A percentile compares a stretch with the other conserved stretches of the same genome.
Evolutionary conservation across 441 rosid species (phyloP).

Genomic region (Mallotus japonicus): DNA sequence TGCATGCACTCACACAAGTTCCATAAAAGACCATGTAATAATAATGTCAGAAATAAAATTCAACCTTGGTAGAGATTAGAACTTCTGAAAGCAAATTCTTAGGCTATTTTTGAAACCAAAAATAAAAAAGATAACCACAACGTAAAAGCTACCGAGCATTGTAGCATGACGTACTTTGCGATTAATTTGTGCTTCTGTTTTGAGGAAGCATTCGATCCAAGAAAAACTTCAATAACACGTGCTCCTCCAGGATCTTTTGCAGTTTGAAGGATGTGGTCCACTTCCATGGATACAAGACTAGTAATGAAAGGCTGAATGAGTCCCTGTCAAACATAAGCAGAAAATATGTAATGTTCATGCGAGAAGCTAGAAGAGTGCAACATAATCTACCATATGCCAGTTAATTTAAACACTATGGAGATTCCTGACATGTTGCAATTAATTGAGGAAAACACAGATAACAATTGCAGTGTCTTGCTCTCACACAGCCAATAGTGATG

Average conservation of each 20-base stretch:
- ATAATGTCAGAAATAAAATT: not conserved
- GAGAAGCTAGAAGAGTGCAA: not conserved
- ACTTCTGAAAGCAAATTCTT: not conserved
- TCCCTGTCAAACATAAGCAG: slow-evolving; percentile 48
- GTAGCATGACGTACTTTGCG: slow-evolving; percentile 51
- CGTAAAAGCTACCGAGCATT: slow-evolving; percentile 24
- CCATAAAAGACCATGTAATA: not conserved
- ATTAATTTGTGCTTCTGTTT: slow-evolving; percentile 76
- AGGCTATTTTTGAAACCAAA: not conserved
- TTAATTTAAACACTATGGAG: not conserved
- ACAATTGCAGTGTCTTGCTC: not conserved
- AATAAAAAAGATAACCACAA: slow-evolving; percentile 16
- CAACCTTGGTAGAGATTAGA: not conserved
- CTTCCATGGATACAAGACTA: slow-evolving; percentile 73
- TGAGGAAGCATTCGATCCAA: slow-evolving; percentile 60
- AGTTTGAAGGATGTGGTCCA: slow-evolving; percentile 57
- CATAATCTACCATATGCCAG: not conserved
- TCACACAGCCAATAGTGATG: not conserved
- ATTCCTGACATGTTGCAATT: not conserved
- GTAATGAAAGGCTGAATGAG: slow-evolving; percentile 60
- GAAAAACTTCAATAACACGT: slow-evolving; percentile 81
- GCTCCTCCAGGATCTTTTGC: slow-evolving; percentile 82
- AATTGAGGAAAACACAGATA: not conserved
- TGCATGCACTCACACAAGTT: too few relatives aligned
- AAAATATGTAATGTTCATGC: not conserved